phyloP scores from a whole-genome alignment of 331 rosid genomes.

The Malus hybrid region DNA sequence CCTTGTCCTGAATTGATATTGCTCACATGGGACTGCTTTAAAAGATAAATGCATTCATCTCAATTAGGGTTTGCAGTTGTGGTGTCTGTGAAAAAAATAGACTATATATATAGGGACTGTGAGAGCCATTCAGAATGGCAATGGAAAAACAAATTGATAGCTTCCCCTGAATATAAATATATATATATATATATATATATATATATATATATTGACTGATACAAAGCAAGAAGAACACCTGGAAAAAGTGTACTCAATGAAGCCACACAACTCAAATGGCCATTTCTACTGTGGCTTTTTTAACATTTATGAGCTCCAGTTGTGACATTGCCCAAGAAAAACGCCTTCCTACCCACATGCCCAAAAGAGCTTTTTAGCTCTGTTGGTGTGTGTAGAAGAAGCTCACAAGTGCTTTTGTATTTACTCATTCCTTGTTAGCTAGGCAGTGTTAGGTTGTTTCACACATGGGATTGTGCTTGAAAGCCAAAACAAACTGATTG shows the following conservation, averaged over 20 bases:
- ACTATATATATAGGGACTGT: background rate
- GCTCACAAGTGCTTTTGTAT: background rate
- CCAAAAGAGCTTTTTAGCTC: background rate
- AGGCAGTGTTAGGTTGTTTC: background rate
- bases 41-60: background rate
- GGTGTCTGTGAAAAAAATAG: background rate
- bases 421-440: background rate
- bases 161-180: background rate
- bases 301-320: background rate
- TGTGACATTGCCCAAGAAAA: background rate
- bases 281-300: background rate
- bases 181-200: too few relatives aligned
- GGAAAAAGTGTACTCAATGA: background rate
- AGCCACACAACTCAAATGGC: background rate
- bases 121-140: background rate
- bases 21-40: slow-evolving; percentile 1
- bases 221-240: background rate
- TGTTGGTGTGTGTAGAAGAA: background rate
- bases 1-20: background rate
- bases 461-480: background rate
- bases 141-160: background rate
- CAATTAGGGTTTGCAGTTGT: background rate
- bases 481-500: background rate
- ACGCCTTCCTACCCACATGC: background rate
- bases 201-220: background rate